These are phyloP conservation scores for Gynochthodes officinalis DNA, from an alignment of 257 asterid genomes.

Conservation along the genomic window DNA sequence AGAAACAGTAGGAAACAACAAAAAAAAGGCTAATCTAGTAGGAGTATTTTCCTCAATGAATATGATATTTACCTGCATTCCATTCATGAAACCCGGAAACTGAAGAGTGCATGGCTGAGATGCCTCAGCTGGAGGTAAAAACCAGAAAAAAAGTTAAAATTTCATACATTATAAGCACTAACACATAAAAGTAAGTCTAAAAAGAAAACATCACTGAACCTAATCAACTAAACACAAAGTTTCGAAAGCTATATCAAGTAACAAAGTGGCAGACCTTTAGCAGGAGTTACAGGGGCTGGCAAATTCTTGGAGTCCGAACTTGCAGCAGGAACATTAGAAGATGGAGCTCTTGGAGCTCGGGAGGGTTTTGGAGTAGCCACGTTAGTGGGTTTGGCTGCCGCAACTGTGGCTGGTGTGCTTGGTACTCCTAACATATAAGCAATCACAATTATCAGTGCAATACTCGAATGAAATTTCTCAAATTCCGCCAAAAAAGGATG, in stretches of 20 bases:
- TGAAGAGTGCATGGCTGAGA: conserved; percentile 66
- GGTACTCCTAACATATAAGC: conserved; percentile 30
- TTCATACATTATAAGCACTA: conserved; percentile 9
- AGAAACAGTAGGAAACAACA: not conserved
- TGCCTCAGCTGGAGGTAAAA: conserved; percentile 54
- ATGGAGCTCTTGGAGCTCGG: conserved; percentile 46
- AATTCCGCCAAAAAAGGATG: not conserved
- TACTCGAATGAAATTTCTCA: not conserved
- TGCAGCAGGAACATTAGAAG: conserved; percentile 43
- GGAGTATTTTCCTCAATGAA: conserved; percentile 11
- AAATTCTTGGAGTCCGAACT: conserved; percentile 44
- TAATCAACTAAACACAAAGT: not conserved
- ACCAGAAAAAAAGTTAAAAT: conserved; percentile 19
- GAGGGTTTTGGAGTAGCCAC: conserved; percentile 41
- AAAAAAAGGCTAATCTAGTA: not conserved
- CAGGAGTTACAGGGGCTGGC: conserved; percentile 47
- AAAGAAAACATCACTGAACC: not conserved
- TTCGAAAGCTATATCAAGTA: conserved; percentile 10
- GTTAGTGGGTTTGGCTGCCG: conserved; percentile 32
- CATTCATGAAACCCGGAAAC: conserved; percentile 82
- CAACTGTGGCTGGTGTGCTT: conserved; percentile 32
- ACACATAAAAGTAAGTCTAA: not conserved
- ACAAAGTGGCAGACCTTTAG: conserved; percentile 52
- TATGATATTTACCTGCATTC: conserved; percentile 57
- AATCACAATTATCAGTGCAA: no score